Evolutionary conservation across 345 rosid species (phyloP).

Genomic region (Dipteronia dyeriana): DNA sequence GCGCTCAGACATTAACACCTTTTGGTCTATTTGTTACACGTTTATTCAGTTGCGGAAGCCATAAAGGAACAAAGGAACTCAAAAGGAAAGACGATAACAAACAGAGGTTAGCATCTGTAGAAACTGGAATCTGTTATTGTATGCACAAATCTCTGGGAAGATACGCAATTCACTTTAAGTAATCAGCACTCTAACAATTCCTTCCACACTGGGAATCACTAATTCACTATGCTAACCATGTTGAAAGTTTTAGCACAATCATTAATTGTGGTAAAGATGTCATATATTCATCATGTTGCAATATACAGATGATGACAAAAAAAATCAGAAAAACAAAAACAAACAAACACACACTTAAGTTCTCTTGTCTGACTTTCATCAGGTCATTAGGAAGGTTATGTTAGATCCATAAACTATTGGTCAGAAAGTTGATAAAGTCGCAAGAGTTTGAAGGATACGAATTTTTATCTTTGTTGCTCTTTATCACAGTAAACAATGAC

Average conservation of each 20-base stretch:
- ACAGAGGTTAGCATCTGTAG: background rate
- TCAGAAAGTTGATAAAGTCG: background rate
- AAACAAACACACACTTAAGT: background rate
- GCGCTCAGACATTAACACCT: background rate
- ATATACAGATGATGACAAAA: background rate
- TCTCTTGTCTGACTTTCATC: background rate
- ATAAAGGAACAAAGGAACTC: background rate
- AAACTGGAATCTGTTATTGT: background rate
- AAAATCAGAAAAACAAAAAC: too few species aligned
- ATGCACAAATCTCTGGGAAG: background rate
- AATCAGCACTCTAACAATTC: background rate
- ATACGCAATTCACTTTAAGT: background rate
- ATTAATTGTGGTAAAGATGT: background rate
- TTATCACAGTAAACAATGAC: background rate
- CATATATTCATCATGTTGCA: background rate
- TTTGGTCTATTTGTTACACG: background rate
- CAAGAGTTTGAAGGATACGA: background rate
- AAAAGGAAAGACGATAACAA: background rate
- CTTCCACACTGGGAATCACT: background rate
- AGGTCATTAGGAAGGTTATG: slow-evolving; percentile 6
- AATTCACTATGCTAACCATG: background rate
- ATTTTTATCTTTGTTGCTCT: background rate
- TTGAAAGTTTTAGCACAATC: background rate
- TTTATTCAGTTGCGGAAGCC: background rate
- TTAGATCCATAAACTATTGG: background rate